Percentiles rank a stretch among this genome's conserved stretches.
phyloP scores from a whole-genome alignment of 495 filamentous ascomycete species.

The Aspergillus funiculosus region DNA sequence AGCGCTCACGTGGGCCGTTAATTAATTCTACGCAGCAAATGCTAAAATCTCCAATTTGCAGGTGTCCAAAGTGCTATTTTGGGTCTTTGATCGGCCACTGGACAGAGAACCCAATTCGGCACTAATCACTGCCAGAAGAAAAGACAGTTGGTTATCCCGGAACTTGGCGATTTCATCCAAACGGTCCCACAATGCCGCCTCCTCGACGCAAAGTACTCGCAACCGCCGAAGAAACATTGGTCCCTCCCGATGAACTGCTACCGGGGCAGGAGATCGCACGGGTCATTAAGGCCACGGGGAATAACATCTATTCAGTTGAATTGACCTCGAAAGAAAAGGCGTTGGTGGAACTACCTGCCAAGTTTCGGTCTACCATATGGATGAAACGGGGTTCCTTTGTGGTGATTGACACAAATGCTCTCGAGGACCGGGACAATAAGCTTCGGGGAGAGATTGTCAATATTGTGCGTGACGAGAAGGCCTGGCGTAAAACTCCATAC shows the following conservation, averaged over 20 bases:
- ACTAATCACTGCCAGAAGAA: too few relatives aligned
- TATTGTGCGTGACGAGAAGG: conserved; percentile 83
- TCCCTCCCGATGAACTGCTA: conserved; percentile 63
- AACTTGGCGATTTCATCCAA: too few relatives aligned
- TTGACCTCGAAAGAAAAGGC: conserved; percentile 12
- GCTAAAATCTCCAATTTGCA: not conserved
- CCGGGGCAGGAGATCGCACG: conserved; percentile 63
- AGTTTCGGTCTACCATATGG: conserved; percentile 88
- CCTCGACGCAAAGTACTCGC: conserved; percentile 69
- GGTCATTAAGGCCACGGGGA: conserved; percentile 76
- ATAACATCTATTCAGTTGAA: conserved; percentile 62
- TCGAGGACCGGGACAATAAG: conserved; percentile 68
- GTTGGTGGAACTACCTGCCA: conserved; percentile 56
- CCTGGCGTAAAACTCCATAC: conserved; percentile 84
- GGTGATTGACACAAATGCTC: conserved; percentile 64
- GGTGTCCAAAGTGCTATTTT: too few relatives aligned
- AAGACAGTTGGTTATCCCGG: too few relatives aligned
- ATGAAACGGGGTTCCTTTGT: conserved; percentile 83
- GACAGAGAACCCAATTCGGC: too few relatives aligned
- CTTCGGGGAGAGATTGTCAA: conserved; percentile 87
- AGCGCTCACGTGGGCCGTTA: conserved; percentile 10
- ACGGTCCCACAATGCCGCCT: conserved; percentile 53
- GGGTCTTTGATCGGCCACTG: too few relatives aligned
- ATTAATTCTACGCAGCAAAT: conserved; percentile 1
- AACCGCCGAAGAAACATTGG: conserved; percentile 65